Base-by-base conservation (phyloP, 2,329 filamentous ascomycete species). In the Colletotrichum sp. region DNA sequence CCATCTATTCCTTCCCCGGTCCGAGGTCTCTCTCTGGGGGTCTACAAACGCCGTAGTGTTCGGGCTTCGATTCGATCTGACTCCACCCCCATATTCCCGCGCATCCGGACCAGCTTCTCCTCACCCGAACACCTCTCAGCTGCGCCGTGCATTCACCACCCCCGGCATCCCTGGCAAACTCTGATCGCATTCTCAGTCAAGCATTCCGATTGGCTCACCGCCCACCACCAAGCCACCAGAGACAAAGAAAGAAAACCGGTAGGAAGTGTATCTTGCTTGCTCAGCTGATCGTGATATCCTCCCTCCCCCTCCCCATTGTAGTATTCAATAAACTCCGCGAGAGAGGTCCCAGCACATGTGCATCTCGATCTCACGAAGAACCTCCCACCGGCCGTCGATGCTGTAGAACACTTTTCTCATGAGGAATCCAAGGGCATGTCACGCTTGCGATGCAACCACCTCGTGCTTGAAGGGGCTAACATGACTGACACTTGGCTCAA, bases 321-420 rank as follows among this genome's bases (percentile, higher is more conserved):
- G 44, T 22, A 7, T 30, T 1, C 57, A 29, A 29, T 59, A 59
- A 19, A 59, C 36, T 8, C 29, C 1, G 27, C 0, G 16, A 0
- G 16, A 49, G 52, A 11, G 49, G 72, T 65, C 67, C 49, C 72
- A 44, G 62, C 72, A 62, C 36, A 6, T 3, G 22, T 19, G 30
- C 72, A 72, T 75, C 72, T 75, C 72, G 72, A 75, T 75, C 52
- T 6, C 72, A 13, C 16, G 5, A n/a, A 11, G 27, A n/a, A 22
- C 25, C n/a, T 13, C 19, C 7, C 16, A 6, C 25, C 19, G 12
- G 8, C 22, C n/a, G 25, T 8, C 29, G 12, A 44, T 22, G 30
- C n/a, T 13, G 12, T 22, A 29, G 32, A 44, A 32, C 11, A 22
- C 39, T n/a, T 49, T 49, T 49, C 0, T 0, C 44, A 1, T 30